phyloP scores from a whole-genome alignment of 2,329 filamentous ascomycete genomes.

The Aquanectria penicillioides region DNA sequence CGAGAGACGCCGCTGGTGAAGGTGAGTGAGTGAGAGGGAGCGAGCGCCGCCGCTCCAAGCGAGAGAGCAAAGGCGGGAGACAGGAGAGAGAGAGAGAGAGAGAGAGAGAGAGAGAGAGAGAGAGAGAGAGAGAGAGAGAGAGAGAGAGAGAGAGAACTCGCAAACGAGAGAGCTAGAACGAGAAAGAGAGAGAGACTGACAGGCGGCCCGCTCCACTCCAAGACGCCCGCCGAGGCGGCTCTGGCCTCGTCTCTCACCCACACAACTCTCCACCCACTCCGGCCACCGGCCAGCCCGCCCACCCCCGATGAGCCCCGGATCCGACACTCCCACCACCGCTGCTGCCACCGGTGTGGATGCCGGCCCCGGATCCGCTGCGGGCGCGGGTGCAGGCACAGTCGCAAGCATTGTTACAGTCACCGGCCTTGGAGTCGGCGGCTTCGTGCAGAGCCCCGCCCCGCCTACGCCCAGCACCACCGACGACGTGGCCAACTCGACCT shows the following conservation, averaged over 20 bases:
- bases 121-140: no score
- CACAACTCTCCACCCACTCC: constrained; percentile 11
- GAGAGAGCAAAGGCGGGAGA: no score
- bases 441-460: constrained; percentile 30
- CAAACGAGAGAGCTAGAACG: no score
- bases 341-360: constrained; percentile 27
- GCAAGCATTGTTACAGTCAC: no score
- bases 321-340: constrained; percentile 24
- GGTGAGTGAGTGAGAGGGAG: no score
- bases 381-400: constrained; percentile 11
- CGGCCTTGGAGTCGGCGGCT: no score
- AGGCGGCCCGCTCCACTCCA: constrained; percentile 8
- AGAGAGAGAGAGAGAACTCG: no score
- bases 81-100: no score
- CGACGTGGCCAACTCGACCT: constrained; percentile 13
- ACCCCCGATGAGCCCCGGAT: constrained; percentile 36
- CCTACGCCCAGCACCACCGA: constrained; percentile 15
- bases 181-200: not conserved
- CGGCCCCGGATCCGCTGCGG: constrained; percentile 18
- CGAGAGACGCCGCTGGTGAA: no score
- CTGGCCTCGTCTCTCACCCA: constrained; percentile 7
- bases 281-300: constrained; percentile 3
- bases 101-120: no score
- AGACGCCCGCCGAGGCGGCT: not conserved
- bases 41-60: no score